These are phyloP conservation scores for Gastroboletus turbinatus DNA, from an alignment of 1,284 basidiomycete genomes.

Conservation along the genomic window DNA sequence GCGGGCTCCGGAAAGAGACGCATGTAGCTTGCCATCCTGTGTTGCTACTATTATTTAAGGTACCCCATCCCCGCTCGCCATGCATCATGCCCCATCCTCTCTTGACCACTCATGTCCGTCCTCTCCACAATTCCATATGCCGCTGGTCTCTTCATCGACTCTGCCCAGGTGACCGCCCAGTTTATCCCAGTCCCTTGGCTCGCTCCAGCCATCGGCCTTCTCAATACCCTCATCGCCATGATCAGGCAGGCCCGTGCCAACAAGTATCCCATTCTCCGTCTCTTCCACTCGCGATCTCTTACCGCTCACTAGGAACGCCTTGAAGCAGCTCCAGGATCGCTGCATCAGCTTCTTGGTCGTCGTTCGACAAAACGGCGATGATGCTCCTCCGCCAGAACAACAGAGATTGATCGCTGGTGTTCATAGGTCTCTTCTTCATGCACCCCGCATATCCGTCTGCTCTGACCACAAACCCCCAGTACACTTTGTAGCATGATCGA, in stretches of 20 bases:
- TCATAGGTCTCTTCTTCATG: conserved; percentile 17
- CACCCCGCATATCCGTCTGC: background rate
- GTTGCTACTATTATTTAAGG: background rate
- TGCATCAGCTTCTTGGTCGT: conserved; percentile 33
- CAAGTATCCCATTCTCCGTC: conserved; percentile 32
- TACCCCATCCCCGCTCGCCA: background rate
- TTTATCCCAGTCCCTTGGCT: conserved; percentile 51
- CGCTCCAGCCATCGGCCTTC: conserved; percentile 39
- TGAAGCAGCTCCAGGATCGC: conserved; percentile 44
- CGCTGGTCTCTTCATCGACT: conserved; percentile 15
- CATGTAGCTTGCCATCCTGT: conserved; percentile 28
- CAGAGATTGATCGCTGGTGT: conserved; percentile 21
- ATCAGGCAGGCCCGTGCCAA: conserved; percentile 49
- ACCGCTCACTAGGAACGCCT: conserved; percentile 35
- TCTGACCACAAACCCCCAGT: conserved; percentile 29
- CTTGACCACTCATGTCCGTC: conserved; percentile 20
- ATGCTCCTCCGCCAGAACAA: conserved; percentile 25
- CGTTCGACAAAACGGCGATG: conserved; percentile 21
- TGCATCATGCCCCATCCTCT: background rate
- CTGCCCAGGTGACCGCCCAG: conserved; percentile 44
- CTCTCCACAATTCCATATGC: conserved; percentile 16
- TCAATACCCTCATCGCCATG: conserved; percentile 43
- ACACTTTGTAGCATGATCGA: conserved; percentile 38
- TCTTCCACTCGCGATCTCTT: conserved; percentile 1
- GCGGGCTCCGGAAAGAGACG: conserved; percentile 24